Evolutionary conservation across 441 rosid species (phyloP), one percentile per base, ranked within the genome.

Genomic region (Gossypium gossypioides): DNA sequence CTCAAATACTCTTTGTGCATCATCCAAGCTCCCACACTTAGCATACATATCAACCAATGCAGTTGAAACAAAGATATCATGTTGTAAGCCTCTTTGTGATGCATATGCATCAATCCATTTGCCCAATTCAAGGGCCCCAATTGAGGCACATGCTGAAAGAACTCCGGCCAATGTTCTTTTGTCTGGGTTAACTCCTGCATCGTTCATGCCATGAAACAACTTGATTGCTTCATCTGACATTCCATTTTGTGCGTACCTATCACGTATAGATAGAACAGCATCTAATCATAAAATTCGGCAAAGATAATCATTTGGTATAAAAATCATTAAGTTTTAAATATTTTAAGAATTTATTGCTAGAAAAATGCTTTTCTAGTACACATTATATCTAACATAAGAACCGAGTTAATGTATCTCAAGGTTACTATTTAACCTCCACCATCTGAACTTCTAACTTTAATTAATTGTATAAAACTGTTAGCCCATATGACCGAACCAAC

Each of bases 1-100:
- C 80, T 86, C 88, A 72, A 91, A 93, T 77, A 87, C 84, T 69
- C 86, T 82, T 19, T 78, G 56, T 56, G 98, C 92, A 55, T 88
- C 75, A 65, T 84, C 86, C 77, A 91, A 71, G 79, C 84, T 79
- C 71, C 98, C 98, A 21, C 92, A 89, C 73, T 91, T 93, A 0
- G 97, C 96, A 34, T 91, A 88, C 96, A 93, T 89, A 76, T 93
- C 98, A 57, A 93, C 78, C 64, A 93, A 82, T 27, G 87, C 97
- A 76, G 93, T 89, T 10, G 86, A 85, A 74, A 93, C 82, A 42
- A 84, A 88, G 70, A 89, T 69, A 78, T 93, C 82, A 2, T 77
- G 69, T 13, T 79, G 84, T 48, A 88, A 74, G 57, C 80, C 87
- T 60, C 75, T 72, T 73, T 80, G 62, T 1, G 77, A 83, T 34